Base-by-base conservation (phyloP, 306 rosid genomes). In the Inga laurina region DNA sequence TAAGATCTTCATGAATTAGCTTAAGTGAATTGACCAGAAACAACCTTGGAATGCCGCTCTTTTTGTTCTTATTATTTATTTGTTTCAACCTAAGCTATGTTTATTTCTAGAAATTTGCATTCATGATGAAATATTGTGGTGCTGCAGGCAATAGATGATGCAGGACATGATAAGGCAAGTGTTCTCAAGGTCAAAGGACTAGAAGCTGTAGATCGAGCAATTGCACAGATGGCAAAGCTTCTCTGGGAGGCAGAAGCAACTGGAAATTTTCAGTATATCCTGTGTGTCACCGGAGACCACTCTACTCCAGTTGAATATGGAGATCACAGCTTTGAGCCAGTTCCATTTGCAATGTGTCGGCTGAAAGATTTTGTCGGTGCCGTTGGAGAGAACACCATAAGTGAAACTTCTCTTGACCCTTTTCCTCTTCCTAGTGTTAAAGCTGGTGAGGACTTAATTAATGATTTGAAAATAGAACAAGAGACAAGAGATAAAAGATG, bases 271-370 rank as follows among this genome's bases (percentile, higher is more conserved):
- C 89, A 91, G 80, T 96, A 88, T 85, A 84, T 8, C 80, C 92
- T 94, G 4, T 94, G 98, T 39, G 92, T 94, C 82, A 94, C 99
- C 1, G 98, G 97, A 61, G 97, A 96, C 81, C 98, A 96, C 85
- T 96, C 97, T 19, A 96, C 98, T 37, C 99, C 99, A 41, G 98
- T 96, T 69, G 99, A 96, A 82, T 96, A 96, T 75, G 99, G 99
- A 72, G 99, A 96, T 86, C 99, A 96, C 81, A 96, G 99, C 91
- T 96, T 91, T 48, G 99, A 96, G 88, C 90, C 99, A 0, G 97
- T 96, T 66, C 98, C 99, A 21, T 94, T 96, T 48, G 54, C 98
- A 5, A 75, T 94, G 2, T 96, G 99, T 41, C 77, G 83, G 72
- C 86, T 96, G 88, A 92, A 89, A 84, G 93, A 96, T 88, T 93